Evolutionary conservation across 345 rosid genomes (phyloP), one percentile per base, ranked within the genome.

Genomic region (Atalantia buxifolia): DNA sequence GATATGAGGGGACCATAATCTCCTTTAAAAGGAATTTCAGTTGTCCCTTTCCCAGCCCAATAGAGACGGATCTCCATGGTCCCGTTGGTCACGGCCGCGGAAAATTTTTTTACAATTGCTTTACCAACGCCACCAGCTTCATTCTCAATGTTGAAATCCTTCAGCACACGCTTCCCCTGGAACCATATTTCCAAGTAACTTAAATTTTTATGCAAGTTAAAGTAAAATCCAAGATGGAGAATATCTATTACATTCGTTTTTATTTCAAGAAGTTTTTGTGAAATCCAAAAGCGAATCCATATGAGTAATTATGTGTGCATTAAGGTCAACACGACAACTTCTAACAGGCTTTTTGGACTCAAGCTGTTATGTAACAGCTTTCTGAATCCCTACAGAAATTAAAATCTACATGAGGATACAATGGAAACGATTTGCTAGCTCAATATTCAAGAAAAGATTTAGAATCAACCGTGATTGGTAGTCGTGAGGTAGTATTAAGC

Each of bases 21-120:
- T 64, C 92, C 86, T 70, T 83, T 81, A 28, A 0, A 0, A 7
- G 94, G 92, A 70, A 85, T 84, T 77, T 71, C 66, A 4, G 85
- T 86, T n/a, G 94, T 89, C 59, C 94, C 92, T 85, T 81, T 89
- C 21, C 94, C 94, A 13, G 86, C 86, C 91, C 90, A 90, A 57
- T 68, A 65, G 31, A 90, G 84, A 24, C 84, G 89, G n/a, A 86
- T 84, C 79, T 84, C 83, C 68, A 86, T 19, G 25, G 21, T 76
- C 59, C 76, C 24, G 2, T 31, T 40, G 36, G 75, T 75, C 31
- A 74, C 78, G 30, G 28, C 68, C 0, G 40, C 75, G 40, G 42
- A 72, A 71, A 66, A 78, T 16, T 14, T n/a, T 64, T n/a, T 75
- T 1, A 55, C 55, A n/a, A 65, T 2, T 42, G 69, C 81, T 61